Evolutionary conservation across 2,329 filamentous ascomycete genomes (phyloP), one percentile per base, ranked within the genome.

Genomic region (Penicillium fuscoglaucum): DNA sequence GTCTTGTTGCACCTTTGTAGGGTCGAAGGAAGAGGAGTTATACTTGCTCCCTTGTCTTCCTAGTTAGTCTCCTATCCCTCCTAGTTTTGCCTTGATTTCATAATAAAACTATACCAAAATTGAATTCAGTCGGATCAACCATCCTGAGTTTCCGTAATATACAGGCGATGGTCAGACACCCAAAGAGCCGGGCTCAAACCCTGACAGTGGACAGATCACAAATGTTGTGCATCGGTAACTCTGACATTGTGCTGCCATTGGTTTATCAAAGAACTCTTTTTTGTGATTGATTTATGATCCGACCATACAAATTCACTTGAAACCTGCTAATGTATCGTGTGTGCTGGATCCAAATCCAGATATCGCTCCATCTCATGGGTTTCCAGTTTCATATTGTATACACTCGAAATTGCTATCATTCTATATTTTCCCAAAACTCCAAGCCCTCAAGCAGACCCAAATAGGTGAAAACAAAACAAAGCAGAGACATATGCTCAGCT

Each of bases 191-290:
- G 21, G 6, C 15, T 31, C n/a, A 29, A 13, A 41, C 15, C 19
- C 43, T 64, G 63, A 65, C 62, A 59, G 44, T 66, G 52, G 64
- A 66, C 39, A 55, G 48, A 62, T 68, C 66, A 68, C 60, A 66
- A 61, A 56, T 46, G 37, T 57, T 50, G 43, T 41, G 47, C 55
- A 41, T 54, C 44, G 41, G 41, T 52, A 33, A 53, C 33, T 35
- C 17, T 35, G 21, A 15, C 19, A 45, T 1, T 12, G 8, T 31
- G 45, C 46, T 39, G 15, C 54, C 15, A 65, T 66, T 66, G 61
- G 62, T 37, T 21, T 6, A 24, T 53, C 48, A 10, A 35, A 12
- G 19, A 48, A 55, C 47, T 50, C 26, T 55, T 35, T 55, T 24
- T 19, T 44, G 19, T 17, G 5, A n/a, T 35, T 2, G 8, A n/a